Percentiles rank a stretch among this genome's conserved stretches.
These are phyloP conservation scores for Pulicaria dysenterica DNA, from an alignment of 129 eudicot species.

Conservation along the genomic window DNA sequence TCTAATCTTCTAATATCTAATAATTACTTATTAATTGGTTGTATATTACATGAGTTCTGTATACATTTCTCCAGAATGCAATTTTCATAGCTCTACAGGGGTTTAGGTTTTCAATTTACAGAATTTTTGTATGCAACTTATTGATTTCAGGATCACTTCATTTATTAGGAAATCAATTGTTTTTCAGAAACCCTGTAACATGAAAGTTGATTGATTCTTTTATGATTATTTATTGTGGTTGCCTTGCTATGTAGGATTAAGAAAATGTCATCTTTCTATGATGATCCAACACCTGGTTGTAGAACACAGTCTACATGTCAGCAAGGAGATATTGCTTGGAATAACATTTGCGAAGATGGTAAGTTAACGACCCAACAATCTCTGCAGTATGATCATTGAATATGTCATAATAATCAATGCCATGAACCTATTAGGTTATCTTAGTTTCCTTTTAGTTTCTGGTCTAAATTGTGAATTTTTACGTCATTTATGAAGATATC, in stretches of 20 bases:
- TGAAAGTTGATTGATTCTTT: not conserved
- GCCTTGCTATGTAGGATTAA: conserved; percentile 19
- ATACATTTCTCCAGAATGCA: conserved; percentile 11
- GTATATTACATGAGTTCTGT: not conserved
- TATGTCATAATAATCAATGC: too few relatives aligned
- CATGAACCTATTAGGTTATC: too few relatives aligned
- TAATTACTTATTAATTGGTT: not conserved
- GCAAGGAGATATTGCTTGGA: conserved; percentile 33
- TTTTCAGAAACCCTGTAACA: not conserved
- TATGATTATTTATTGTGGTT: conserved; percentile 13
- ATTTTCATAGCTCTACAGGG: too few relatives aligned
- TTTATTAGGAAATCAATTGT: not conserved
- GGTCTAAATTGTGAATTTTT: not conserved
- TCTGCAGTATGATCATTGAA: too few relatives aligned
- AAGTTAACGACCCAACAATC: not conserved
- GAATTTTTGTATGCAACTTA: not conserved
- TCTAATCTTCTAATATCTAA: conserved; percentile 15
- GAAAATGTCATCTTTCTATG: conserved; percentile 24
- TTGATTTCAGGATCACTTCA: not conserved
- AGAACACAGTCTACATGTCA: conserved; percentile 27
- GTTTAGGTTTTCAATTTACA: too few relatives aligned
- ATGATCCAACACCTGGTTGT: conserved; percentile 26
- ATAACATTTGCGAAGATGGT: conserved; percentile 15
- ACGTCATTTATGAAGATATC: too few relatives aligned
- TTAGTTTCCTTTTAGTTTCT: too few relatives aligned